Evolutionary conservation across 331 rosid genomes (phyloP).

Genomic region (Rhamnella rubrinervis): DNA sequence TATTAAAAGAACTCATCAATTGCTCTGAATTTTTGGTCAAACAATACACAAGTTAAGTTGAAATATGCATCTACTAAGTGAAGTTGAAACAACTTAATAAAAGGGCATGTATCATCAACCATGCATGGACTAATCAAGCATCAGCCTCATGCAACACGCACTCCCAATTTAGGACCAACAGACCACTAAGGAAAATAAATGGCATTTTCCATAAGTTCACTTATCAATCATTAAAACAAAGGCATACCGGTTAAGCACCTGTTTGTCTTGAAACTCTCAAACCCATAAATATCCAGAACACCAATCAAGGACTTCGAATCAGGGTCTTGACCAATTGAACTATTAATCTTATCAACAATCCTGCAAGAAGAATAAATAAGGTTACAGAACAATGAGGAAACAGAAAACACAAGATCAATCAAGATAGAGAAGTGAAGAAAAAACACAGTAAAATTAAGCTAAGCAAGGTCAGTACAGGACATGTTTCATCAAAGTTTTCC

Average conservation of each 20-base stretch:
- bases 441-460: neutral
- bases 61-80: no score
- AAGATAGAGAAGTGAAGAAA: conserved; percentile 22
- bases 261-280: conserved; percentile 98
- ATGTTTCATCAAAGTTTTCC: conserved; percentile 14
- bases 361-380: conserved; percentile 45
- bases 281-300: conserved; percentile 93
- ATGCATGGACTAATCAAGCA: no score
- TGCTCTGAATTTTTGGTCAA: no score
- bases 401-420: neutral
- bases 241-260: conserved; percentile 72
- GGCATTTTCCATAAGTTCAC: conserved; percentile 10
- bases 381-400: neutral
- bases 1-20: neutral
- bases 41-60: no score
- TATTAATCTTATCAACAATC: conserved; percentile 84
- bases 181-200: neutral
- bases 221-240: conserved; percentile 38
- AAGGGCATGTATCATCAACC: no score
- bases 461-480: conserved; percentile 6
- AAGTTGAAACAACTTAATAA: no score
- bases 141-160: no score
- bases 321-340: conserved; percentile 87
- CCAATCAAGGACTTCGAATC: conserved; percentile 84
- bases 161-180: no score